These are phyloP conservation scores for Naumovozyma baii DNA, from an alignment of 805 yeast species.

Conservation along the genomic window DNA sequence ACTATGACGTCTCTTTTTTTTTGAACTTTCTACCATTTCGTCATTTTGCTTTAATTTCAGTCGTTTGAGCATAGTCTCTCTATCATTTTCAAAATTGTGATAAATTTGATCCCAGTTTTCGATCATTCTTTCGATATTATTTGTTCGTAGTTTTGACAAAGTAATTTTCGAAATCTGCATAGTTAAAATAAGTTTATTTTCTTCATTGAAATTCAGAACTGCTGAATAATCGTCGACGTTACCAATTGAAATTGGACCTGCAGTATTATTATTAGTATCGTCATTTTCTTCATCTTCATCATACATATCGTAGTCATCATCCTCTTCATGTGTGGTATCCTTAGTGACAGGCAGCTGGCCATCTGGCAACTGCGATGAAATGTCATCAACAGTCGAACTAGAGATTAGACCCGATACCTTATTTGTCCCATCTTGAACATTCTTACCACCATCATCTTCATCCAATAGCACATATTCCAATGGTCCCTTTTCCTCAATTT, in stretches of 20 bases:
- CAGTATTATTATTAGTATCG: slow-evolving; percentile 2
- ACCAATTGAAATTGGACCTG: background rate
- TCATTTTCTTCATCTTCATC: slow-evolving; percentile 12
- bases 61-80: slow-evolving; percentile 64
- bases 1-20: slow-evolving; percentile 19
- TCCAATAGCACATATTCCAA: slow-evolving; percentile 11
- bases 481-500: slow-evolving; percentile 10
- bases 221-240: background rate
- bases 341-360: background rate
- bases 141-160: slow-evolving; percentile 24
- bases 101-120: slow-evolving; percentile 63
- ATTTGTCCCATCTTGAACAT: slow-evolving; percentile 1
- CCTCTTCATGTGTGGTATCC: slow-evolving; percentile 6
- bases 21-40: slow-evolving; percentile 40
- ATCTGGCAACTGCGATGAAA: background rate
- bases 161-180: slow-evolving; percentile 32
- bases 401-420: too few species aligned
- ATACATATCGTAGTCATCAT: slow-evolving; percentile 11
- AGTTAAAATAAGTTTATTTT: slow-evolving; percentile 23
- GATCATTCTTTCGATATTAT: slow-evolving; percentile 33
- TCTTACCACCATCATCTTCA: slow-evolving; percentile 6
- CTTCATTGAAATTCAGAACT: slow-evolving; percentile 7
- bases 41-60: slow-evolving; percentile 74
- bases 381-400: background rate
- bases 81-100: slow-evolving; percentile 67